Conservation (phyloP, 306 rosid species). For the Citrullus mucosospermus region DNA sequence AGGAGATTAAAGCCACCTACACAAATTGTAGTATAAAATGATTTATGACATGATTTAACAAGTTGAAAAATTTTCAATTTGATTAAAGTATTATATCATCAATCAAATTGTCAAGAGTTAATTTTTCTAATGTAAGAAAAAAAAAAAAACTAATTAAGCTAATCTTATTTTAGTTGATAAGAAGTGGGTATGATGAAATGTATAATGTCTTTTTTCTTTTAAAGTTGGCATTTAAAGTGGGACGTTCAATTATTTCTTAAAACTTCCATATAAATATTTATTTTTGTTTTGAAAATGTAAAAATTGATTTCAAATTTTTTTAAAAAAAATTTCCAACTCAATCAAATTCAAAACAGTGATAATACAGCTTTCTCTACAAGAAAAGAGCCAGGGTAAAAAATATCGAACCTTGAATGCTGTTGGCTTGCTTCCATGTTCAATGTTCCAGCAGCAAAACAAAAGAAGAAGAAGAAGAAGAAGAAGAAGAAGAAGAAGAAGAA, state of each 20-base stretch:
- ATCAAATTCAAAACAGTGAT: not conserved
- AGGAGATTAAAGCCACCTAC: not conserved
- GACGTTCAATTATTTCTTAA: no score
- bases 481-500: not conserved
- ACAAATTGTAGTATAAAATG: no score
- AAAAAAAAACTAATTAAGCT: not conserved
- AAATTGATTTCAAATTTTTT: no score
- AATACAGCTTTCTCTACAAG: not conserved
- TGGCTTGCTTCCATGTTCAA: slow-evolving; percentile 47
- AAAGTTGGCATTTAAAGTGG: not conserved
- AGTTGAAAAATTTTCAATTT: not conserved
- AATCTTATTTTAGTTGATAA: not conserved
- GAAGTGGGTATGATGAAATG: not conserved
- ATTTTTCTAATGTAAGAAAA: no score
- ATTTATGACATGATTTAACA: no score
- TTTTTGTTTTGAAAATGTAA: no score
- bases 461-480: not conserved
- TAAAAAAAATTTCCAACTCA: no score
- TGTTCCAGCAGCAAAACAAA: slow-evolving; percentile 31
- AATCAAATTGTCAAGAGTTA: no score
- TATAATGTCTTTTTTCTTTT: not conserved
- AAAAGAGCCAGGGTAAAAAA: not conserved
- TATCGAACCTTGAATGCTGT: slow-evolving; percentile 25
- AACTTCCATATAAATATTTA: no score
- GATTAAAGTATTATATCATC: no score